Evolutionary conservation across 805 yeast species (phyloP).

Genomic region (Zygosaccharomyces rouxii): DNA sequence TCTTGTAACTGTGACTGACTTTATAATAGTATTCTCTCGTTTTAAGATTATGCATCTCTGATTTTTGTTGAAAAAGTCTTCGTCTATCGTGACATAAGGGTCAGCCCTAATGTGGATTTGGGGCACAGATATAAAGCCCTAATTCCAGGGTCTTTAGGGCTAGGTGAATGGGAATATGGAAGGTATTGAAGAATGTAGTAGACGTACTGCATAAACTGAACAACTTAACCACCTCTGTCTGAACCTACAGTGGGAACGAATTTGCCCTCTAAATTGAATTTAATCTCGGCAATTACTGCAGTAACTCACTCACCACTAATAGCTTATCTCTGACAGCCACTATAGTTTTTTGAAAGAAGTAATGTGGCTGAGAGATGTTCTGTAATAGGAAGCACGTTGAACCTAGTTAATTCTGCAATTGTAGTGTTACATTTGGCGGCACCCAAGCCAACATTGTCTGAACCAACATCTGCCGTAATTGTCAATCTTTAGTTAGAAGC

Average conservation of each 20-base stretch:
- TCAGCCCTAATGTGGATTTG: not conserved
- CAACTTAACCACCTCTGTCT: conserved; percentile 55
- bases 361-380: conserved; percentile 6
- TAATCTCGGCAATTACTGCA: conserved; percentile 68
- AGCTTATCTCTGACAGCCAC: conserved; percentile 72
- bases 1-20: not conserved
- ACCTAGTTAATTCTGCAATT: conserved; percentile 78
- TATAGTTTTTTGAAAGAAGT: conserved; percentile 68
- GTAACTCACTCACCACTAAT: conserved; percentile 65
- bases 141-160: too few species aligned
- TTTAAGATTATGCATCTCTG: not conserved
- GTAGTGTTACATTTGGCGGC: conserved; percentile 60
- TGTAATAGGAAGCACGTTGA: conserved; percentile 75
- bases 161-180: too few species aligned
- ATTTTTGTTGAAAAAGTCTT: not conserved
- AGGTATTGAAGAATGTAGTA: too few species aligned
- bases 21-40: not conserved
- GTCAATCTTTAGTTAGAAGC: conserved; percentile 68
- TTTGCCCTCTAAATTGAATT: conserved; percentile 71
- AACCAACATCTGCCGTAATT: conserved; percentile 81
- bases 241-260: conserved; percentile 70
- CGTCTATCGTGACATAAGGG: not conserved
- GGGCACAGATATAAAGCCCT: not conserved
- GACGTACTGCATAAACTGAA: too few species aligned
- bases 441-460: conserved; percentile 71